phyloP scores from a whole-genome alignment of 768 basidiomycete genomes.

The Russula abietina region DNA sequence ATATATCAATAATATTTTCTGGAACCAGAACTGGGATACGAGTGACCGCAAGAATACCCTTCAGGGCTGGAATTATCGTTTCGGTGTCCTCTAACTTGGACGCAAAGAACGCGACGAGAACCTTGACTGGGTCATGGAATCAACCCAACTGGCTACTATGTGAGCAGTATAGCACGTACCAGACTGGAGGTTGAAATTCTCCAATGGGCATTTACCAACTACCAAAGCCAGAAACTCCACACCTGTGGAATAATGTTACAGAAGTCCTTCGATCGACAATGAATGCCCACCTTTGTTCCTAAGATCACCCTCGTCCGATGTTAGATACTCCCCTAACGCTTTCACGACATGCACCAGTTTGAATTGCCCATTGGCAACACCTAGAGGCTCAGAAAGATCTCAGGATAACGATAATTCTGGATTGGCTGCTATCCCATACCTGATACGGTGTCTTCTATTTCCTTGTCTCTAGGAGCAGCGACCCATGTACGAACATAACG shows the following conservation, averaged over 20 bases:
- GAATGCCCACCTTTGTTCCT: conserved; percentile 64
- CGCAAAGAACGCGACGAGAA: conserved; percentile 76
- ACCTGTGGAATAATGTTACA: conserved; percentile 41
- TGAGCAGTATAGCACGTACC: conserved; percentile 43
- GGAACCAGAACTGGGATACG: conserved; percentile 56
- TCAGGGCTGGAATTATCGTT: conserved; percentile 75
- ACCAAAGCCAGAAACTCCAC: conserved; percentile 77
- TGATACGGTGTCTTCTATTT: conserved; percentile 27
- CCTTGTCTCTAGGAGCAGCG: conserved; percentile 27
- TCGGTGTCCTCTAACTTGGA: conserved; percentile 83
- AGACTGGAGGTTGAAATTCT: conserved; percentile 70
- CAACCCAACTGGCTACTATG: neutral
- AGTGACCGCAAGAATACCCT: conserved; percentile 65
- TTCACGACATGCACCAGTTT: conserved; percentile 77
- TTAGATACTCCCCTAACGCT: conserved; percentile 80
- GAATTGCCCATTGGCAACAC: conserved; percentile 47
- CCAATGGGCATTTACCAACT: conserved; percentile 51
- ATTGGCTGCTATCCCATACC: conserved; percentile 20
- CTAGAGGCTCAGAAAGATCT: conserved; percentile 31
- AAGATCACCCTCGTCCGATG: conserved; percentile 72
- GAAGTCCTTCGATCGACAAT: neutral
- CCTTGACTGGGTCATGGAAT: conserved; percentile 53
- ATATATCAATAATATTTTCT: conserved; percentile 55
- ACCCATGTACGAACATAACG: conserved; percentile 30
- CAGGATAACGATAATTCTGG: neutral